Conservation (phyloP, 768 basidiomycete species). For the Amanita brunnescens region DNA sequence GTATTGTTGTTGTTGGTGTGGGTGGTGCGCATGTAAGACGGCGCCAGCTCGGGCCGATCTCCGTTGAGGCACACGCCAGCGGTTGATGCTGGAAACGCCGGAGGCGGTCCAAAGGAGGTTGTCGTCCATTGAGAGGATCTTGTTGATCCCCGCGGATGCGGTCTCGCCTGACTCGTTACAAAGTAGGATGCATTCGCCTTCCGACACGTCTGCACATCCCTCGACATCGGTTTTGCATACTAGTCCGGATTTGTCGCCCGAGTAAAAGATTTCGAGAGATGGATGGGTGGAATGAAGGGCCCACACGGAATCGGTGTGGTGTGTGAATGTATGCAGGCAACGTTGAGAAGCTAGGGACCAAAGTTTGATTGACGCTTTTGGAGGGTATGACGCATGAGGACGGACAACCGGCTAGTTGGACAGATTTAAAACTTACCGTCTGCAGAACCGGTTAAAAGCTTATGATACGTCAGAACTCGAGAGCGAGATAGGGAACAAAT, state of each 20-base stretch:
- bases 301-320: constrained; percentile 95
- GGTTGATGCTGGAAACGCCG: constrained; percentile 68
- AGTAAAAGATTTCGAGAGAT: constrained; percentile 82
- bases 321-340: constrained; percentile 92
- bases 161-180: constrained; percentile 49
- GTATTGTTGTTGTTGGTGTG: constrained; percentile 16
- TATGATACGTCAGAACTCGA: constrained; percentile 17
- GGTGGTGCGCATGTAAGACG: constrained; percentile 14
- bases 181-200: constrained; percentile 84
- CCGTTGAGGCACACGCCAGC: constrained; percentile 68
- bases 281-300: constrained; percentile 84
- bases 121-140: constrained; percentile 71
- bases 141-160: constrained; percentile 45
- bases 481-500: neutral
- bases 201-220: constrained; percentile 67
- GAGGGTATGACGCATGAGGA: neutral
- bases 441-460: constrained; percentile 77
- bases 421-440: constrained; percentile 37
- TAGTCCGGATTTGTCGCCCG: constrained; percentile 86
- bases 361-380: constrained; percentile 71
- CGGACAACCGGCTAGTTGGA: neutral
- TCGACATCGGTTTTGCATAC: constrained; percentile 91
- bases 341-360: constrained; percentile 89
- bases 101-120: constrained; percentile 86
- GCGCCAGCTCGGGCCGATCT: constrained; percentile 27